A percentile compares a stretch with the other conserved stretches of the same genome.
Evolutionary conservation across 306 rosid species (phyloP).

Genomic region (Prunus dulcis): DNA sequence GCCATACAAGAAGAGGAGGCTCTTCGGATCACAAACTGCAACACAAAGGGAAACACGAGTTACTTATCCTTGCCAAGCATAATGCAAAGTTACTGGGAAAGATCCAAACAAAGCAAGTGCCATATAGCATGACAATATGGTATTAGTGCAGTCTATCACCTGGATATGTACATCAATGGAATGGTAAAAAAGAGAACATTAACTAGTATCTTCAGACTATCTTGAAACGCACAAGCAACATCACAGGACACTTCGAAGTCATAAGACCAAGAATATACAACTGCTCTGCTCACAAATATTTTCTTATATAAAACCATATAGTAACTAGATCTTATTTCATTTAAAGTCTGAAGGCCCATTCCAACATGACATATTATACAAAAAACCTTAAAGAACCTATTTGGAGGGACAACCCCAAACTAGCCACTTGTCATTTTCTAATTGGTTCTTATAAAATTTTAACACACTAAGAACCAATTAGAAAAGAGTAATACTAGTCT

Average conservation of each 20-base stretch:
- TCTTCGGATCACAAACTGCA: constrained; percentile 95
- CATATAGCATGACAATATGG: not conserved
- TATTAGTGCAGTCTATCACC: not conserved
- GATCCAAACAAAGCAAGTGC: not conserved
- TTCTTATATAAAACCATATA: not conserved
- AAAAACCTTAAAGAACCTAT: no score
- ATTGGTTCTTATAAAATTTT: no score
- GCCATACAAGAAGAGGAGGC: constrained; percentile 86
- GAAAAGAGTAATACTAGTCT: no score
- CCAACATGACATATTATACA: no score
- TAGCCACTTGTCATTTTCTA: no score
- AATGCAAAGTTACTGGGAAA: not conserved
- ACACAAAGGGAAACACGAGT: constrained; percentile 16
- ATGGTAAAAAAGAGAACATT: not conserved
- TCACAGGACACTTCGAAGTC: not conserved
- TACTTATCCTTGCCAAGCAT: constrained; percentile 1
- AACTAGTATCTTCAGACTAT: not conserved
- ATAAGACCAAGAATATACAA: not conserved
- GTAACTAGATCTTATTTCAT: not conserved
- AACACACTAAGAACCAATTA: no score
- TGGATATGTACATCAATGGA: not conserved
- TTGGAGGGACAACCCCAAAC: no score
- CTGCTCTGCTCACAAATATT: not conserved
- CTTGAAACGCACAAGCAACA: not conserved
- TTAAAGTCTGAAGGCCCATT: no score